phyloP scores from a whole-genome alignment of 2,329 filamentous ascomycete genomes.

The Sporothrix euskadiensis region DNA sequence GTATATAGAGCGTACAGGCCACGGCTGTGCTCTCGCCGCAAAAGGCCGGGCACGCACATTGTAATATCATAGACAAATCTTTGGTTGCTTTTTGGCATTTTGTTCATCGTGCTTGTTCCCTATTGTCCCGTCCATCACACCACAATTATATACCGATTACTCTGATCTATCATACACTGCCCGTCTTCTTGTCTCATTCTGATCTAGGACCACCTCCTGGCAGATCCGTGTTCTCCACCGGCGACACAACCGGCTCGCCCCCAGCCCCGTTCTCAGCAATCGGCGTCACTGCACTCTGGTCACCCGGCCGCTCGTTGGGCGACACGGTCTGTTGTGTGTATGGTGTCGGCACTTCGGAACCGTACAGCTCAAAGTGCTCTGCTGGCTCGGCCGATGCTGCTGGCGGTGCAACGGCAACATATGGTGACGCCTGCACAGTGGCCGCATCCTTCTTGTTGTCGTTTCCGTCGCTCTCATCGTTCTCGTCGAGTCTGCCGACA shows the following conservation, averaged over 20 bases:
- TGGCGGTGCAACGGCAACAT: not conserved
- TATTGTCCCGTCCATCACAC: not conserved
- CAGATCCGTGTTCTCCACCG: not conserved
- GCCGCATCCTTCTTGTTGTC: slow-evolving; percentile 18
- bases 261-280: not conserved
- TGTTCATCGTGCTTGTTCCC: not conserved
- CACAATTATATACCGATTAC: not conserved
- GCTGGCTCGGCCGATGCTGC: slow-evolving; percentile 21
- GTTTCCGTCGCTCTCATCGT: slow-evolving; percentile 16
- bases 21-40: not conserved
- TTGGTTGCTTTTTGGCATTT: not conserved
- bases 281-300: not conserved
- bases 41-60: not conserved
- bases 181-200: not conserved
- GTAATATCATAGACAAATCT: slow-evolving; percentile 19
- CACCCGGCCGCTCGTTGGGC: not conserved
- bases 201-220: not conserved
- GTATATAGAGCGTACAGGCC: not conserved
- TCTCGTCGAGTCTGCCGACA: slow-evolving; percentile 6
- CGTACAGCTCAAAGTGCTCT: slow-evolving; percentile 48
- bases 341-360: slow-evolving; percentile 38
- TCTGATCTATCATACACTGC: not conserved
- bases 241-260: not conserved
- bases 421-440: not conserved
- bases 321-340: not conserved